Evolutionary conservation across 768 basidiomycete genomes (phyloP), one percentile per base, ranked within the genome.

Genomic region (Pisolithus albus): DNA sequence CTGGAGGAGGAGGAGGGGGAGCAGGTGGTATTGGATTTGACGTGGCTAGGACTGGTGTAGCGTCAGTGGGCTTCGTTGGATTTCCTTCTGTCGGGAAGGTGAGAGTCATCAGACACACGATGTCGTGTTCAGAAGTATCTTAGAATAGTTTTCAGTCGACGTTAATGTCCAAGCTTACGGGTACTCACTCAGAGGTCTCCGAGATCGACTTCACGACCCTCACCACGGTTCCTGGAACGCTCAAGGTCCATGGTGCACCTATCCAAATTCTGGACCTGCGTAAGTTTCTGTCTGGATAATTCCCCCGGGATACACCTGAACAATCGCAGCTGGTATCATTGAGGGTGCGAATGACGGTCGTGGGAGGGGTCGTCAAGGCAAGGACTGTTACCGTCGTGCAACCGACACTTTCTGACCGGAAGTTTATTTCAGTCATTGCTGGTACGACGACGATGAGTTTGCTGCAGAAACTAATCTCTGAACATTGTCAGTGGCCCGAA

Each of bases 181-280:
- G 96, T 52, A 98, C 94, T 19, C 90, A 95, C 60, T 97, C 93
- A 37, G 92, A 97, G 67, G 86, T 87, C 16, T 96, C 95, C 8
- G 92, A 86, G 55, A 96, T 97, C 60, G 94, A 97, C 69, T 99
- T 98, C 72, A 98, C 95, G 0, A 90, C 92, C 2, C 81, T 94
- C 26, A 94, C 92, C 5, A 97, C 94, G 15, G 93, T 97, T 6
- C 94, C 94, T 13, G 94, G 94, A 36, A 96, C 92, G 0, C 61
- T 99, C 43, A 92, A 88, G 63, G 90, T 96, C 1, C 94, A 97
- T 58, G 95, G 95, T 28, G 93, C 95, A 19, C 91, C 92, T 28
- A 92, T 97, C 61, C 95, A 97, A 61, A 93, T 97, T 56, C 75
- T 94, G 11, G 92, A 94, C 76, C 70, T 94, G 52, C 92, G 89